phyloP scores from a whole-genome alignment of 768 basidiomycete species.

The Amanita pallidorosea region DNA sequence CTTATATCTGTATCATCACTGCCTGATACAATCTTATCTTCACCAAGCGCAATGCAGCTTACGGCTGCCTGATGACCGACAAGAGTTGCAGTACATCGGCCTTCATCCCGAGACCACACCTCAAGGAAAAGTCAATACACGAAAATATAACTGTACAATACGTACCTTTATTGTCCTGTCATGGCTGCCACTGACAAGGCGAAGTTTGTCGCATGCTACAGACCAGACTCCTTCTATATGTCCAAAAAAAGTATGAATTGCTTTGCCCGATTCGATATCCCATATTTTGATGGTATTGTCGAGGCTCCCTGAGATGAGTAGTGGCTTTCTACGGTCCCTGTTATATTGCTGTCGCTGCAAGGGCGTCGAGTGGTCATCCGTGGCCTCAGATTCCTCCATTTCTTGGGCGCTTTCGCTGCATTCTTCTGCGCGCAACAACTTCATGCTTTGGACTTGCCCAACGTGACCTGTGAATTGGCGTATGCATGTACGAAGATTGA shows the following conservation, averaged over 20 bases:
- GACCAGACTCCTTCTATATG: slow-evolving; percentile 99
- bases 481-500: slow-evolving; percentile 68
- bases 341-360: neutral
- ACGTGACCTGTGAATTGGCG: slow-evolving; percentile 84
- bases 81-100: slow-evolving; percentile 77
- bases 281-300: slow-evolving; percentile 96
- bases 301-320: slow-evolving; percentile 82
- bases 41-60: slow-evolving; percentile 79
- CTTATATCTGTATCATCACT: slow-evolving; percentile 86
- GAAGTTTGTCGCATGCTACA: slow-evolving; percentile 83
- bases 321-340: slow-evolving; percentile 37
- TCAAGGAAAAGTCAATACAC: slow-evolving; percentile 18
- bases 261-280: slow-evolving; percentile 83
- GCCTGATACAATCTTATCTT: slow-evolving; percentile 95
- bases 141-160: slow-evolving; percentile 7
- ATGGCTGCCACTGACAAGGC: slow-evolving; percentile 89
- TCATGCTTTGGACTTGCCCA: slow-evolving; percentile 89
- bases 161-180: slow-evolving; percentile 94
- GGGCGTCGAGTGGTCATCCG: neutral
- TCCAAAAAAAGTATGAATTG: slow-evolving; percentile 80
- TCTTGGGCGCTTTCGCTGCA: slow-evolving; percentile 23
- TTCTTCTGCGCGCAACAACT: slow-evolving; percentile 60
- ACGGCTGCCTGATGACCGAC: slow-evolving; percentile 94
- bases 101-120: slow-evolving; percentile 93
- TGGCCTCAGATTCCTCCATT: slow-evolving; percentile 2